Conservation (phyloP, 495 filamentous ascomycete genomes). For the Penicillium alfredii region DNA sequence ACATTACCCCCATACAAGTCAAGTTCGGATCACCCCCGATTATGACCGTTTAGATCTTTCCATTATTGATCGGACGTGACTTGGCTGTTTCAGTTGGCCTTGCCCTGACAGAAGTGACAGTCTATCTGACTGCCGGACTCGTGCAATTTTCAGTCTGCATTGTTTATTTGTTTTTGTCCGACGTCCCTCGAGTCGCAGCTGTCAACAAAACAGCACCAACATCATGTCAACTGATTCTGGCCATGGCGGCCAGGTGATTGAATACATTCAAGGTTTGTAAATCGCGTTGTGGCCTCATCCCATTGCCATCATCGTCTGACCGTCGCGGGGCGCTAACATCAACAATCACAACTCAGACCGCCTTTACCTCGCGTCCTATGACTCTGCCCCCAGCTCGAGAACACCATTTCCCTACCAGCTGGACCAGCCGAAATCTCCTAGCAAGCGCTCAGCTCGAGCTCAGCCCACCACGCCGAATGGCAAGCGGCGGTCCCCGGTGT, state of each 20-base stretch:
- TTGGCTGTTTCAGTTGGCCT: conserved; percentile 4
- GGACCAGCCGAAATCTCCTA: conserved; percentile 57
- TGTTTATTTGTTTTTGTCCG: conserved; percentile 8
- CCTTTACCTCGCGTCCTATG: conserved; percentile 90
- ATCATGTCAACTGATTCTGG: conserved; percentile 36
- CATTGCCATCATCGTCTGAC: neutral
- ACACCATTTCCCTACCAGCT: conserved; percentile 83
- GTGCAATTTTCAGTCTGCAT: neutral
- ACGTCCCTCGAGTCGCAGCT: conserved; percentile 5
- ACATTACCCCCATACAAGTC: too few species aligned
- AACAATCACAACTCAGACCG: conserved; percentile 56
- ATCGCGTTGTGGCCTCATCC: conserved; percentile 3
- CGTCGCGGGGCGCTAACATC: conserved; percentile 8
- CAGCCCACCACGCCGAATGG: conserved; percentile 48
- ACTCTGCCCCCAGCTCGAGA: conserved; percentile 66
- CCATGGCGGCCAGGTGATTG: conserved; percentile 66
- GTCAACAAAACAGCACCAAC: conserved; percentile 11
- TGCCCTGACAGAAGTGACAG: conserved; percentile 1
- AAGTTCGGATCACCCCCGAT: conserved; percentile 15
- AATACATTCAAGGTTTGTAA: conserved; percentile 67
- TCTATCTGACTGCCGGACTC: too few species aligned
- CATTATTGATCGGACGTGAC: conserved; percentile 7
- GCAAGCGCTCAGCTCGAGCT: conserved; percentile 67
- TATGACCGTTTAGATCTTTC: conserved; percentile 20
- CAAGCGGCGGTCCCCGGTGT: conserved; percentile 63